phyloP scores from a whole-genome alignment of 1,284 basidiomycete genomes.

The Gymnopus androsaceus region DNA sequence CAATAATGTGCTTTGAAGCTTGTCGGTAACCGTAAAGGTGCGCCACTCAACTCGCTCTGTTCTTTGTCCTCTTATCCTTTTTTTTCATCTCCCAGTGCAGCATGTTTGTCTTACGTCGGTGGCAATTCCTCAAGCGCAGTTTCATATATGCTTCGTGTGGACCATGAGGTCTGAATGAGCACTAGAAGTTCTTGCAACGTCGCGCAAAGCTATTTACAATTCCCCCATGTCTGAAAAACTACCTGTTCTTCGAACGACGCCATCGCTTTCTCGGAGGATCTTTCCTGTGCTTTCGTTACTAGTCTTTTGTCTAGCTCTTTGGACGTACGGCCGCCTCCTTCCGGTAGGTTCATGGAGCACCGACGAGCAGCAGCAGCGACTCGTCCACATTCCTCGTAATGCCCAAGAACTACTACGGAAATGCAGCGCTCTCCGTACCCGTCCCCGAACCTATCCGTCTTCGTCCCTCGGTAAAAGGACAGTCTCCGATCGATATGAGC shows the following conservation, averaged over 20 bases:
- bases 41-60: too few relatives aligned
- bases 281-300: conserved; percentile 1
- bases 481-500: conserved; percentile 70
- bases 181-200: not conserved
- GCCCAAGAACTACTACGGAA: conserved; percentile 32
- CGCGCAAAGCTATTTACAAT: not conserved
- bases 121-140: too few relatives aligned
- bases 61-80: too few relatives aligned
- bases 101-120: too few relatives aligned
- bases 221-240: conserved; percentile 9
- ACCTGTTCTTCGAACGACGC: not conserved
- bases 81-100: too few relatives aligned
- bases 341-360: not conserved
- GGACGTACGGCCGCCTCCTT: not conserved
- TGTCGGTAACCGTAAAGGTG: too few relatives aligned
- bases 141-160: conserved; percentile 4
- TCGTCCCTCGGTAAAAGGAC: conserved; percentile 46
- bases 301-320: conserved; percentile 6
- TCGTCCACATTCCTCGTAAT: conserved; percentile 20
- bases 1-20: too few relatives aligned
- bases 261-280: not conserved
- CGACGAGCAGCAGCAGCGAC: conserved; percentile 20
- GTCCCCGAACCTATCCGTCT: conserved; percentile 47
- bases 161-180: conserved; percentile 9
- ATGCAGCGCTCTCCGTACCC: conserved; percentile 46